Percentiles rank a stretch among this genome's conserved stretches.
Evolutionary conservation across 306 rosid genomes (phyloP).

Genomic region (Prunus persica): DNA sequence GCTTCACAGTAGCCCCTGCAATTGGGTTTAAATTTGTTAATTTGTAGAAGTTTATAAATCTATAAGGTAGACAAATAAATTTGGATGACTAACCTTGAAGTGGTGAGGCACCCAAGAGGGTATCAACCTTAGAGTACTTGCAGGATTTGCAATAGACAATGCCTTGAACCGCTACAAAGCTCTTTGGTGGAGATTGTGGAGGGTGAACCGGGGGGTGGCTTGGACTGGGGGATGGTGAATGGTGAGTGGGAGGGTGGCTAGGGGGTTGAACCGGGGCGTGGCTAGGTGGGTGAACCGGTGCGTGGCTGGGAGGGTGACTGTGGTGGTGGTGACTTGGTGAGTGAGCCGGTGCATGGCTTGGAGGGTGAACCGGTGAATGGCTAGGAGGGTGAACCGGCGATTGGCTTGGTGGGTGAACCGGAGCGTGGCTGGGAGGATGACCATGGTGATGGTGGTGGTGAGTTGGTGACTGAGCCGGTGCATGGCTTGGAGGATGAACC

Average conservation of each 20-base stretch:
- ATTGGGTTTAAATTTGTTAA: too few relatives aligned
- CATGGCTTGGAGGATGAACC: too few relatives aligned
- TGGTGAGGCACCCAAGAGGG: slow-evolving; percentile 50
- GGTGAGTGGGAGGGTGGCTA: not conserved
- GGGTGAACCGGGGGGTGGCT: too few relatives aligned
- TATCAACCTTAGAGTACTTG: slow-evolving; percentile 56
- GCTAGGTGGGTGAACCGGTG: not conserved
- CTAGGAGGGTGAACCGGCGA: slow-evolving; percentile 12
- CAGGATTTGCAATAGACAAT: slow-evolving; percentile 73
- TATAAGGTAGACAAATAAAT: not conserved
- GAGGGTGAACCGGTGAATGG: slow-evolving; percentile 32
- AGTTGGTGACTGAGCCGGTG: too few relatives aligned
- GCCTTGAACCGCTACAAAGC: slow-evolving; percentile 64
- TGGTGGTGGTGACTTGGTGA: slow-evolving; percentile 8
- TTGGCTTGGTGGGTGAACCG: not conserved
- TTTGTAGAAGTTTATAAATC: too few relatives aligned
- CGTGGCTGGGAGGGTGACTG: not conserved
- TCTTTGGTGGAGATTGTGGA: slow-evolving; percentile 25
- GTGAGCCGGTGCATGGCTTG: slow-evolving; percentile 2
- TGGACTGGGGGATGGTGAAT: not conserved
- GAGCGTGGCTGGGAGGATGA: too few relatives aligned
- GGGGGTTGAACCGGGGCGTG: not conserved
- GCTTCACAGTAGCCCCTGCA: slow-evolving; percentile 44
- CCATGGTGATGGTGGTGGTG: too few relatives aligned
- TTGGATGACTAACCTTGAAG: not conserved